phyloP scores from a whole-genome alignment of 805 yeast species.

The Candida ovalis region DNA sequence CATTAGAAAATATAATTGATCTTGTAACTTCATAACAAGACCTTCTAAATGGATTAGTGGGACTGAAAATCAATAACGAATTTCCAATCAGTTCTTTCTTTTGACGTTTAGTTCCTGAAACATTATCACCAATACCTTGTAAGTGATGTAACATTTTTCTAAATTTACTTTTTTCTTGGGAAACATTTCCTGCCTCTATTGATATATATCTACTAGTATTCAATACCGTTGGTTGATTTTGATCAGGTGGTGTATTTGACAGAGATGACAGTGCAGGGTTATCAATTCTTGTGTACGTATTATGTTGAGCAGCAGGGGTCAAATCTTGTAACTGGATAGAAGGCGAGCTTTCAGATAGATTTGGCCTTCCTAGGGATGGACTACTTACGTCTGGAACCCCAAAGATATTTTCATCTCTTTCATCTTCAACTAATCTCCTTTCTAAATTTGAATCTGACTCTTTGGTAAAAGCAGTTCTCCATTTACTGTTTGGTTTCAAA shows the following conservation, averaged over 20 bases:
- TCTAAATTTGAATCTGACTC: neutral
- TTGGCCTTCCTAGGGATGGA: too few relatives aligned
- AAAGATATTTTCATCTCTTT: neutral
- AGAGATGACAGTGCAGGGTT: neutral
- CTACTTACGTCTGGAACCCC: too few relatives aligned
- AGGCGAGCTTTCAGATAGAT: too few relatives aligned
- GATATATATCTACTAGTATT: neutral
- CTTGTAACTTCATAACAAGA: constrained; percentile 29
- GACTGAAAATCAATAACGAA: constrained; percentile 35
- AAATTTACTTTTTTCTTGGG: neutral
- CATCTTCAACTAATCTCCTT: neutral
- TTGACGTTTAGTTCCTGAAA: constrained; percentile 6
- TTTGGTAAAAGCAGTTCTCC: constrained; percentile 2
- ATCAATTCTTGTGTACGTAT: neutral
- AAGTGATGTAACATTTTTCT: neutral
- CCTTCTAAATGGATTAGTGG: constrained; percentile 31
- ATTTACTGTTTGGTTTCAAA: constrained; percentile 1
- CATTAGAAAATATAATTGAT: constrained; percentile 27
- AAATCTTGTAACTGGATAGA: constrained; percentile 1
- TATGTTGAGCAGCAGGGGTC: neutral
- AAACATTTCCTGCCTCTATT: neutral
- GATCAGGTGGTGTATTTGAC: neutral
- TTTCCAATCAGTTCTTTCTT: constrained; percentile 27
- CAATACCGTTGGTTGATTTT: neutral
- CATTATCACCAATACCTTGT: constrained; percentile 3